These are phyloP conservation scores for Citrus australasica DNA, from an alignment of 345 rosid genomes.

Conservation along the genomic window DNA sequence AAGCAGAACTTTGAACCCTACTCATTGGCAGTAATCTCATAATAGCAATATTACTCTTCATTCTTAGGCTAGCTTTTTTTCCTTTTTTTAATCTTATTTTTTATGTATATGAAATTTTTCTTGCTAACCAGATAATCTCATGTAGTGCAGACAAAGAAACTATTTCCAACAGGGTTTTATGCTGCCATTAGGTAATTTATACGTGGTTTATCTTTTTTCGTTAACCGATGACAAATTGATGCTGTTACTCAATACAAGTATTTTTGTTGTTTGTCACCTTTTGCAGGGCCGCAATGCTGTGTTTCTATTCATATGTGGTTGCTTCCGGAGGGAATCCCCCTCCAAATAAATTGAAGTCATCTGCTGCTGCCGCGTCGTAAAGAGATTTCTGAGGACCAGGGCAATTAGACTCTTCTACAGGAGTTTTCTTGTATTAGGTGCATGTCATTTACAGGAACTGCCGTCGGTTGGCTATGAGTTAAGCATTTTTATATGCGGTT, in stretches of 20 bases:
- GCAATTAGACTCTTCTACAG: background rate
- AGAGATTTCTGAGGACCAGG: constrained; percentile 3
- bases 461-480: background rate
- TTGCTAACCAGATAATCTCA: constrained; percentile 15
- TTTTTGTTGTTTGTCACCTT: background rate
- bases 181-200: constrained; percentile 55
- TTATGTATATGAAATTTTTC: background rate
- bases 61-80: background rate
- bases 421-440: background rate
- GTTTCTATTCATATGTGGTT: constrained; percentile 70
- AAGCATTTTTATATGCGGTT: background rate
- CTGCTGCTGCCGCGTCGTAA: constrained; percentile 38
- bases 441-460: background rate
- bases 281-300: constrained; percentile 78
- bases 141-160: constrained; percentile 71
- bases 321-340: constrained; percentile 94
- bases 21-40: constrained; percentile 44
- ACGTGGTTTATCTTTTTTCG: background rate
- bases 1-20: constrained; percentile 68
- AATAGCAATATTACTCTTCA: background rate
- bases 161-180: constrained; percentile 59
- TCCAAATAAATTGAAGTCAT: constrained; percentile 71
- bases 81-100: background rate
- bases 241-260: background rate
- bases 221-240: background rate